These are phyloP conservation scores for Pythium rhizo-oryzae DNA, from an alignment of 352 stramenopile genomes.

Conservation along the genomic window DNA sequence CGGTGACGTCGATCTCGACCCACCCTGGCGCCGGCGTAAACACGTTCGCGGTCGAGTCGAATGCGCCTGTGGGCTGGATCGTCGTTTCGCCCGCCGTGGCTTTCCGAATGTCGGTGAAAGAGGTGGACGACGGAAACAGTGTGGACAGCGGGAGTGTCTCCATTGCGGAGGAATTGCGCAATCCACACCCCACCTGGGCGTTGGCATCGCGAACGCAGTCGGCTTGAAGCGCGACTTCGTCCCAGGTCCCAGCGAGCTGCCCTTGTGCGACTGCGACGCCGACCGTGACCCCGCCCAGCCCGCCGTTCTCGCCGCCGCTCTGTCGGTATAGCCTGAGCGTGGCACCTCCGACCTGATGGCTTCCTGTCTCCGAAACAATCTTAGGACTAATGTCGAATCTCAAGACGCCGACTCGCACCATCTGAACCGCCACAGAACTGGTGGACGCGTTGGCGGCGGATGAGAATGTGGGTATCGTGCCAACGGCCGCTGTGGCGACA, in stretches of 20 bases:
- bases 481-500: constrained; percentile 13
- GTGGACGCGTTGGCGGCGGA: constrained; percentile 51
- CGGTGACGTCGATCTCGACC: constrained; percentile 72
- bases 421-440: constrained; percentile 33
- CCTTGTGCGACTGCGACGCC: constrained; percentile 38
- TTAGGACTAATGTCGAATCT: constrained; percentile 42
- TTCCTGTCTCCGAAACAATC: constrained; percentile 40
- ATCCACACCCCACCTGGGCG: constrained; percentile 11
- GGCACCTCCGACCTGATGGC: constrained; percentile 54
- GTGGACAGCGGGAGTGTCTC: constrained; percentile 15
- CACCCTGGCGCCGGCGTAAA: constrained; percentile 46
- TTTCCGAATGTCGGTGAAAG: constrained; percentile 33
- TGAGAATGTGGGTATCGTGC: constrained; percentile 29
- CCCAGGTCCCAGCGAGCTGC: constrained; percentile 35
- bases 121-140: constrained; percentile 40
- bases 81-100: constrained; percentile 34
- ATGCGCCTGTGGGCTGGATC: constrained; percentile 35
- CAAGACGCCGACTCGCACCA: constrained; percentile 41
- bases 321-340: constrained; percentile 59
- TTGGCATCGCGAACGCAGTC: constrained; percentile 31
- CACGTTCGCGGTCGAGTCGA: constrained; percentile 43
- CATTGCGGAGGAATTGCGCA: not conserved
- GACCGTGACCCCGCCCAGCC: constrained; percentile 54
- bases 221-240: constrained; percentile 38
- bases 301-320: constrained; percentile 62